Evolutionary conservation across 192 early-diverging fungal genomes (phyloP).

Genomic region (Linnemannia schmuckeri): DNA sequence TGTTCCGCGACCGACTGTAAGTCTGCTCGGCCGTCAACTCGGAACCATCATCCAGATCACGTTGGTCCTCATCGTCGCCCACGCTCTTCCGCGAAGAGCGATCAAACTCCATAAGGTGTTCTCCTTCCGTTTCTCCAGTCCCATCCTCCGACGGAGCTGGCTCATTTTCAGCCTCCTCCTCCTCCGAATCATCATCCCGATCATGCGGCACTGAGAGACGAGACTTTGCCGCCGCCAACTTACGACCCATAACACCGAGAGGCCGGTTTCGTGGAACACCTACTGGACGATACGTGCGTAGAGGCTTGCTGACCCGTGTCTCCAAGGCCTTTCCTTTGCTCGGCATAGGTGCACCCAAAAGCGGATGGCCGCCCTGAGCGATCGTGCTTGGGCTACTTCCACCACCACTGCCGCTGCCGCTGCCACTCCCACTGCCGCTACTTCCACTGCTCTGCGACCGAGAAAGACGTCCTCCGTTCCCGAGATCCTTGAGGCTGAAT

Average conservation of each 20-base stretch:
- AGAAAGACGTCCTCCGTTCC: conserved; percentile 19
- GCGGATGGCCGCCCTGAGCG: conserved; percentile 6
- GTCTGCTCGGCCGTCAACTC: background rate
- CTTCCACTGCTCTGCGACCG: conserved; percentile 15
- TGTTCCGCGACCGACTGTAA: background rate
- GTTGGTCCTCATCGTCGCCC: conserved; percentile 16
- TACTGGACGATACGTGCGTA: conserved; percentile 23
- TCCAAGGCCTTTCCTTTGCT: conserved; percentile 33
- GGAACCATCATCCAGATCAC: background rate
- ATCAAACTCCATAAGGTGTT: conserved; percentile 37
- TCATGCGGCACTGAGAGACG: conserved; percentile 45
- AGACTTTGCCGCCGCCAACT: conserved; percentile 21
- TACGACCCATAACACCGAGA: conserved; percentile 25
- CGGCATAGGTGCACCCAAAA: conserved; percentile 13
- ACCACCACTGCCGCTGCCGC: conserved; percentile 1
- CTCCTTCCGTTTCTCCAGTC: conserved; percentile 30
- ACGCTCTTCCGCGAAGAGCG: conserved; percentile 19
- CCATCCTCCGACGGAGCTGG: conserved; percentile 32
- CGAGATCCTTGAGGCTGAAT: conserved; percentile 34
- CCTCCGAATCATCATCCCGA: conserved; percentile 31
- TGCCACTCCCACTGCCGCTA: no score
- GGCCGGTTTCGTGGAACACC: conserved; percentile 16
- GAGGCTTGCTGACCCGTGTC: conserved; percentile 22
- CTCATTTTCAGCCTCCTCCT: conserved; percentile 23
- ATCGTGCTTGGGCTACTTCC: conserved; percentile 22